Base-by-base conservation (phyloP, 306 rosid species). In the Arachis stenosperma region DNA sequence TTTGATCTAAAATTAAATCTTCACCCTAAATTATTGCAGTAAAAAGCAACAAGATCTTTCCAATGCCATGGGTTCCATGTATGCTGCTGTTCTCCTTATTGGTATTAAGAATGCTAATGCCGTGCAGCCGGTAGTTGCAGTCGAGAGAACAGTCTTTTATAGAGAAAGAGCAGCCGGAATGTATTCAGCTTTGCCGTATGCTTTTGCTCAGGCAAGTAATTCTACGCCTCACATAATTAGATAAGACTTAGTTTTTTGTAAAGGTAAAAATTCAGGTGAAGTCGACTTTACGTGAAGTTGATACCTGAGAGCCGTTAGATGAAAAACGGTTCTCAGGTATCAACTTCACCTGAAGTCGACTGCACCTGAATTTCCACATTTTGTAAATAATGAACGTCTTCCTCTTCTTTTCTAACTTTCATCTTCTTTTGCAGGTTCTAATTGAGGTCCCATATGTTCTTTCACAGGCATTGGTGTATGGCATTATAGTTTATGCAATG, bases 11-110 rank as follows among this genome's bases (percentile, higher is more conserved):
- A 27, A 42, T 12, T 13, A 48, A 43, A n/a, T 9, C 30, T 79
- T 33, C 60, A 33, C 41, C 63, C 72, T 13, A 41, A 41, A 68
- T 39, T 51, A 64, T 51, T 67, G 71, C 75, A 84, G 87, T 46
- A 64, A 41, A 12, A 79, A 67, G 33, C 65, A 79, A 37, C 85
- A 75, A 67, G 85, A 87, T 70, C 80, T 87, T 54, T 79, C 84
- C 42, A 84, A 87, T 77, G 85, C 87, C 15, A 82, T 87, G 82
- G 90, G 90, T 3, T 87, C 88, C 37, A 87, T 84, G 90, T 87
- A 87, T 82, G 80, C 87, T 53, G 65, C 90, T 8, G 87, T 87
- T 71, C 83, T 87, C 51, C 75, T 87, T 33, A 47, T 87, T 17
- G 87, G 90, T 47, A 2, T 87, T 4, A 82, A 79, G 69, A 87